Base-by-base conservation (phyloP, 2,329 filamentous ascomycete genomes). In the Calycina herbarum region DNA sequence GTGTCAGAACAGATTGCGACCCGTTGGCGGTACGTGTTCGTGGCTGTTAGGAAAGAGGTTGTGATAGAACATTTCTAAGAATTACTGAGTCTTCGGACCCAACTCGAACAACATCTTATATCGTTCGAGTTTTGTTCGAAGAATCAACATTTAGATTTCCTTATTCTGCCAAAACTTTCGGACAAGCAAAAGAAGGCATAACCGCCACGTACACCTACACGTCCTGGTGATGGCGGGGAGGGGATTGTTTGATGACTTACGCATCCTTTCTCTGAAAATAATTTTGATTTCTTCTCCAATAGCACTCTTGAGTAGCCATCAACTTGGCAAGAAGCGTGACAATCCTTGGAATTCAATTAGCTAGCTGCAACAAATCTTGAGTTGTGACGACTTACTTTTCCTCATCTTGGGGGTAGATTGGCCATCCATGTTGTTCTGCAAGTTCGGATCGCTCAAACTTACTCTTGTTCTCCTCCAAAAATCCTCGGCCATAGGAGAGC, bases 271-370 rank as follows among this genome's bases (percentile, higher is more conserved):
- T 48, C 20, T 27, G 2, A 17, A 27, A 45, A 40, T 60, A 20
- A n/a, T 62, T 65, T 17, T 62, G 15, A n/a, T 65, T 65, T 17
- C 15, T 40, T 11, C 59, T 24, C 51, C 51, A 65, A 13, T 38
- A 42, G 29, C 10, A 33, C 48, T 65, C 59, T 54, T 65, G 63
- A 27, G n/a, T 20, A 40, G 35, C 58, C 29, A 65, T 65, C 20
- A 65, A 59, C 15, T 48, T 54, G 20, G 31, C 45, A 1, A 65
- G 15, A 24, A 29, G 35, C 4, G 17, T 31, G 15, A 62, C 31
- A 40, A 65, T 65, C 17, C 64, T 65, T n/a, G 8, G 38, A 17
- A 11, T 15, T 4, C n/a, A 15, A 17, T 63, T 24, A 63, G 51
- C n/a, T 27, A 40, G 27, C 10, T n/a, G 11, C 5, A 24, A 13